Conservation (phyloP, 345 rosid species). For the Corchorus capsularis region DNA sequence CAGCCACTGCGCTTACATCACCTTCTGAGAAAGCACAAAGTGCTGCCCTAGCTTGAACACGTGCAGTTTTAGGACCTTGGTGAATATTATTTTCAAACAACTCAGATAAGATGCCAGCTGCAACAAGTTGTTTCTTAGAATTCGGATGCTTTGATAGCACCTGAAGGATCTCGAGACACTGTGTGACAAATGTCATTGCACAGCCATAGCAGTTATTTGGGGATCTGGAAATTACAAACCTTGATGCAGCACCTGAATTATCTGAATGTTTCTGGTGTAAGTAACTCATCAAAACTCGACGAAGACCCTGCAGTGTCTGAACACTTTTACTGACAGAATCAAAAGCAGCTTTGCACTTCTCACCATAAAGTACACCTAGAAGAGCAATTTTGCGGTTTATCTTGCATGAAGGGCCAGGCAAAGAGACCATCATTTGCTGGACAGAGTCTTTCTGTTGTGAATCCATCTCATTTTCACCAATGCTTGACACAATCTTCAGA, state of each 20-base stretch:
- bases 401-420: slow-evolving; percentile 98
- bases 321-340: slow-evolving; percentile 99
- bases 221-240: slow-evolving; percentile 85
- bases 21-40: slow-evolving; percentile 96
- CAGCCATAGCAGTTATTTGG: slow-evolving; percentile 98
- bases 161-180: slow-evolving; percentile 88
- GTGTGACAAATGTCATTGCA: slow-evolving; percentile 89
- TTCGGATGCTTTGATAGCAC: slow-evolving; percentile 77
- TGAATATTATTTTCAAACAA: slow-evolving; percentile 96
- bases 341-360: slow-evolving; percentile 99
- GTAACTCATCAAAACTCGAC: slow-evolving; percentile 91
- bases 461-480: slow-evolving; percentile 98
- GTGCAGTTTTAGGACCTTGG: slow-evolving; percentile 93
- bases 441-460: slow-evolving; percentile 98
- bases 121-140: slow-evolving; percentile 88
- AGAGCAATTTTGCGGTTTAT: slow-evolving; percentile 97
- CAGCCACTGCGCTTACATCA: slow-evolving; percentile 78
- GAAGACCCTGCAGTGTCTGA: slow-evolving; percentile 97
- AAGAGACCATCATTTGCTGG: slow-evolving; percentile 99
- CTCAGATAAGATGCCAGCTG: slow-evolving; percentile 86
- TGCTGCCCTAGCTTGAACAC: slow-evolving; percentile 90
- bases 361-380: slow-evolving; percentile 97
- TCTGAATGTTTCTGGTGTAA: slow-evolving; percentile 91
- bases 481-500: slow-evolving; percentile 94
- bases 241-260: slow-evolving; percentile 53